Percentiles rank a stretch among this genome's conserved stretches.
Conservation (phyloP, 495 filamentous ascomycete genomes). For the Apiosordaria backusii region DNA sequence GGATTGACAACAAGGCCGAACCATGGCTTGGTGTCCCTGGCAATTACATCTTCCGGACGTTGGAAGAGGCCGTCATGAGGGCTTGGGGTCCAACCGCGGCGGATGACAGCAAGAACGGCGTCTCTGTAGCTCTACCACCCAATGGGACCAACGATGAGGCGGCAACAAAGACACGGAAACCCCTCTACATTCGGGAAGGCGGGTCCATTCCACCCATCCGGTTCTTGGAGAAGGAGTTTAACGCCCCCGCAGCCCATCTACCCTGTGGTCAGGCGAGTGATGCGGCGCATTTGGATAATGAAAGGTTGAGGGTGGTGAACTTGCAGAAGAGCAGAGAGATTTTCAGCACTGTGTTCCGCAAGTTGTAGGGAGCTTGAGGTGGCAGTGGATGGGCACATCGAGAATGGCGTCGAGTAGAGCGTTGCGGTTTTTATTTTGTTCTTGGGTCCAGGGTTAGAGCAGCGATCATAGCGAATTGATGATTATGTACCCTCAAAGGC, state of each 20-base stretch:
- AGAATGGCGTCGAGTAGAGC: neutral
- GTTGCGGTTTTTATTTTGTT: neutral
- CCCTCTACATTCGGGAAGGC: slow-evolving; percentile 92
- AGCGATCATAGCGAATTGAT: neutral
- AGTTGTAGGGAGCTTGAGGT: slow-evolving; percentile 28
- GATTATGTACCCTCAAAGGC: too few relatives aligned
- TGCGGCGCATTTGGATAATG: slow-evolving; percentile 90
- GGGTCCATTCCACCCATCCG: slow-evolving; percentile 90
- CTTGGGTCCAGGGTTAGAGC: neutral
- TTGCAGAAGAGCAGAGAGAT: slow-evolving; percentile 89
- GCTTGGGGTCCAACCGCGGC: slow-evolving; percentile 55
- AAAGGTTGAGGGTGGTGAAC: slow-evolving; percentile 81
- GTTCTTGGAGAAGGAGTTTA: slow-evolving; percentile 93
- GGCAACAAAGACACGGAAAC: slow-evolving; percentile 43
- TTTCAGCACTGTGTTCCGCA: slow-evolving; percentile 75
- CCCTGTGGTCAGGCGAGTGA: slow-evolving; percentile 96
- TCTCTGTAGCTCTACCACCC: slow-evolving; percentile 7
- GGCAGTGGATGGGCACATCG: neutral
- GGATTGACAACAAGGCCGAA: slow-evolving; percentile 88
- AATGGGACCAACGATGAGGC: slow-evolving; percentile 20
- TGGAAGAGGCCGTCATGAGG: slow-evolving; percentile 79
- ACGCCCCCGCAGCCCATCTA: slow-evolving; percentile 85
- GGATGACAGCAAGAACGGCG: slow-evolving; percentile 1
- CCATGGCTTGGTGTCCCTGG: slow-evolving; percentile 92
- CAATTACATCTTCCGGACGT: slow-evolving; percentile 84